Percentiles rank a stretch among this genome's conserved stretches.
These are phyloP conservation scores for Thermothelomyces thermophilus DNA, from an alignment of 2,329 filamentous ascomycete genomes.

Conservation along the genomic window DNA sequence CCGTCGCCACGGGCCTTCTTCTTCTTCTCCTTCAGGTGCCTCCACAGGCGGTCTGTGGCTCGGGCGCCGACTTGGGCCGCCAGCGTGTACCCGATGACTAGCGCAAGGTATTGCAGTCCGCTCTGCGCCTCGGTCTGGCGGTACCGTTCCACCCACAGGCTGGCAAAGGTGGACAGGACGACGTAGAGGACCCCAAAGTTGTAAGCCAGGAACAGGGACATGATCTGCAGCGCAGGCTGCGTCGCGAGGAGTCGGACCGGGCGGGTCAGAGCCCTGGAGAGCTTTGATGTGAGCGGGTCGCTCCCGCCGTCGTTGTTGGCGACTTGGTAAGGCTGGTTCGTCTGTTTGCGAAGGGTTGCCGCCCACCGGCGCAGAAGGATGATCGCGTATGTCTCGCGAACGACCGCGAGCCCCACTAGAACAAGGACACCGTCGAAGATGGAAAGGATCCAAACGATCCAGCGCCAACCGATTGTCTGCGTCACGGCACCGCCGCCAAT, in stretches of 20 bases:
- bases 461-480: background rate
- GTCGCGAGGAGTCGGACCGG: background rate
- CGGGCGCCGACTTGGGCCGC: background rate
- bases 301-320: background rate
- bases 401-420: background rate
- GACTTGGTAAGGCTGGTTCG: background rate
- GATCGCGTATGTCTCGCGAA: background rate
- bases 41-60: background rate
- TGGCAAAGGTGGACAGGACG: background rate
- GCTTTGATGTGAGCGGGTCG: background rate
- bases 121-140: background rate
- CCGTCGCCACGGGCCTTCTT: background rate
- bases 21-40: background rate
- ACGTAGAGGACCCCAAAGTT: constrained; percentile 1
- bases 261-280: background rate
- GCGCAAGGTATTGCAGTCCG: background rate
- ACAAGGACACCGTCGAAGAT: background rate
- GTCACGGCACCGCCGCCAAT: background rate
- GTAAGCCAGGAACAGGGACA: background rate
- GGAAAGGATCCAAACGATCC: background rate
- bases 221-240: background rate
- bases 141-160: background rate
- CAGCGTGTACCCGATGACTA: background rate
- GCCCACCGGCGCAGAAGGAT: background rate
- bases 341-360: background rate